Percentiles rank a stretch among this genome's conserved stretches.
phyloP scores from a whole-genome alignment of 148 eudicot genomes.

The Tetragonia tetragonoides region DNA sequence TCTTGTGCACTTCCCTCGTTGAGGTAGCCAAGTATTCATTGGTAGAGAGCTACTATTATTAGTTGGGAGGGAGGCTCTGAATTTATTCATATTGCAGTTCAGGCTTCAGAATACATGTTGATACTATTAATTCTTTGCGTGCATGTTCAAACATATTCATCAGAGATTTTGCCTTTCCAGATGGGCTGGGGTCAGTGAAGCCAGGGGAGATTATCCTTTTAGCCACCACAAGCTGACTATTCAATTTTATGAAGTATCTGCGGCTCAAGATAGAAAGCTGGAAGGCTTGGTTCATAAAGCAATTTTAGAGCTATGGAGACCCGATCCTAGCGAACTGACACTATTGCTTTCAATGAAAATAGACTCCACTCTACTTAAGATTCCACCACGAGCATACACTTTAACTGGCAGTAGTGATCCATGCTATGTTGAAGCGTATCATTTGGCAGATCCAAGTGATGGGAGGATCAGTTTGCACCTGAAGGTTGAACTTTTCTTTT shows the following conservation, averaged over 20 bases:
- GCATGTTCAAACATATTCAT: slow-evolving; percentile 14
- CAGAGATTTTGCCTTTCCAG: slow-evolving; percentile 35
- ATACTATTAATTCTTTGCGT: neutral
- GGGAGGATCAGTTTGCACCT: slow-evolving; percentile 91
- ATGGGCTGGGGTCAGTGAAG: slow-evolving; percentile 93
- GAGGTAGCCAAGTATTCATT: neutral
- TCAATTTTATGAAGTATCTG: slow-evolving; percentile 91
- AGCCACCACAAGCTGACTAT: slow-evolving; percentile 97
- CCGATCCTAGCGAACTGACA: slow-evolving; percentile 85
- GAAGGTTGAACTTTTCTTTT: slow-evolving; percentile 48
- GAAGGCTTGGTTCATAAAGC: slow-evolving; percentile 98
- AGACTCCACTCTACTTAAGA: slow-evolving; percentile 67
- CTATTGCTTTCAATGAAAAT: slow-evolving; percentile 66
- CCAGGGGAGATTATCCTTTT: slow-evolving; percentile 93
- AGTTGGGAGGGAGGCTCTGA: neutral
- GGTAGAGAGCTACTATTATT: neutral
- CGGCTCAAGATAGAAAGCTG: slow-evolving; percentile 93
- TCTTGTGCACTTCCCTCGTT: neutral
- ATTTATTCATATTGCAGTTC: slow-evolving; percentile 6
- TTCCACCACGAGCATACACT: slow-evolving; percentile 77
- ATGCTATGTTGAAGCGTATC: slow-evolving; percentile 96
- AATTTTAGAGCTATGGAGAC: slow-evolving; percentile 93
- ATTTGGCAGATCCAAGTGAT: slow-evolving; percentile 91
- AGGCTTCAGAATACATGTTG: neutral
- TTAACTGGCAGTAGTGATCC: slow-evolving; percentile 97